Conservation (phyloP, 2,329 filamentous ascomycete species). For the Pestalotiopsis sp. region DNA sequence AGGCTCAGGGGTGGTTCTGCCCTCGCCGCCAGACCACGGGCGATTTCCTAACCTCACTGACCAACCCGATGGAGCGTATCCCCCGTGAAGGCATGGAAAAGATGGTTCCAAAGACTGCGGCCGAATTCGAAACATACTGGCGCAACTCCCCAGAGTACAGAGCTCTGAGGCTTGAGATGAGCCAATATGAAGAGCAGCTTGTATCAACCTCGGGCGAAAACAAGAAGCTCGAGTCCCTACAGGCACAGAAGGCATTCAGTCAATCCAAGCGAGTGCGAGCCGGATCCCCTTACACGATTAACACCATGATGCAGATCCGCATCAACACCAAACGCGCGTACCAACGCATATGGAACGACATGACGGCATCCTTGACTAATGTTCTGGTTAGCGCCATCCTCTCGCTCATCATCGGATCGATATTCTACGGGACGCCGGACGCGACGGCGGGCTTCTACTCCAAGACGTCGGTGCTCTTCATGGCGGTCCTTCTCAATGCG, state of each 20-base stretch:
- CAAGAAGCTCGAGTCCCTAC: slow-evolving; percentile 42
- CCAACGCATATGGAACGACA: slow-evolving; percentile 56
- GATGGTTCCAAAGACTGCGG: slow-evolving; percentile 66
- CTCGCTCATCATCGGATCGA: slow-evolving; percentile 63
- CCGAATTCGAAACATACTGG: slow-evolving; percentile 65
- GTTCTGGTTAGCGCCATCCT: slow-evolving; percentile 54
- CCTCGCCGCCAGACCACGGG: slow-evolving; percentile 68
- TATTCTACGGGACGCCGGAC: slow-evolving; percentile 57
- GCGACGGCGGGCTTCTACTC: slow-evolving; percentile 56
- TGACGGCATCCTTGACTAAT: slow-evolving; percentile 47
- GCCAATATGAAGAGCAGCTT: slow-evolving; percentile 49
- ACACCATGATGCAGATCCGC: slow-evolving; percentile 54
- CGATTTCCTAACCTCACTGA: slow-evolving; percentile 72
- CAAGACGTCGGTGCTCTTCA: slow-evolving; percentile 61
- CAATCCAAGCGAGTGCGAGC: slow-evolving; percentile 58
- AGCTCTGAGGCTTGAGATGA: slow-evolving; percentile 50
- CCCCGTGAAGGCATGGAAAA: slow-evolving; percentile 61
- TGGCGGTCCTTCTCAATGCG: slow-evolving; percentile 63
- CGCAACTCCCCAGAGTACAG: slow-evolving; percentile 46
- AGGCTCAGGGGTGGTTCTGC: slow-evolving; percentile 69
- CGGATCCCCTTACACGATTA: slow-evolving; percentile 61
- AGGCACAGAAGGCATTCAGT: slow-evolving; percentile 49
- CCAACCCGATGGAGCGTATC: slow-evolving; percentile 63
- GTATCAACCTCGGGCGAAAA: slow-evolving; percentile 42
- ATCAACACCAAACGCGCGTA: slow-evolving; percentile 55